Conservation (phyloP, 306 rosid species). For the Betula pendula region DNA sequence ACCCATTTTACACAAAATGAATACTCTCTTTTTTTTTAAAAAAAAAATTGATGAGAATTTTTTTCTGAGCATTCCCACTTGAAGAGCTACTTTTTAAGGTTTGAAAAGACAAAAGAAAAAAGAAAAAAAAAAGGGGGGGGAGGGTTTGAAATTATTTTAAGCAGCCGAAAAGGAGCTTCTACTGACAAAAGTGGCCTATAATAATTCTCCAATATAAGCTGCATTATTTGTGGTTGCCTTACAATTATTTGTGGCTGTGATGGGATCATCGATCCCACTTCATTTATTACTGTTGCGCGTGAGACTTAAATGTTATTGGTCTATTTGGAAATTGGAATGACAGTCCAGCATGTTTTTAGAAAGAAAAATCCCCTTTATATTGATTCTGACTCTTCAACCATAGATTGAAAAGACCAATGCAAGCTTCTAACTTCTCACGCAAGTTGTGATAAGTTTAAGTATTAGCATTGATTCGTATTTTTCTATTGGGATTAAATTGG, state of each 20-base stretch:
- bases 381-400: background rate
- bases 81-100: background rate
- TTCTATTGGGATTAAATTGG: too few relatives aligned
- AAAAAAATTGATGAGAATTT: too few relatives aligned
- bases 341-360: background rate
- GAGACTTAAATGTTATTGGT: background rate
- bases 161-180: background rate
- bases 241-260: background rate
- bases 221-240: slow-evolving; percentile 6
- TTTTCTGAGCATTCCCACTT: too few relatives aligned
- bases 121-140: too few relatives aligned
- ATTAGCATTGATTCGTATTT: too few relatives aligned
- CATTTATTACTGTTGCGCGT: background rate
- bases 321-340: background rate
- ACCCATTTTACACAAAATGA: too few relatives aligned
- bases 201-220: background rate
- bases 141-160: background rate
- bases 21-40: too few relatives aligned
- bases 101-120: too few relatives aligned
- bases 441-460: background rate
- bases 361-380: background rate
- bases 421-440: background rate
- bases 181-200: background rate
- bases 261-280: background rate
- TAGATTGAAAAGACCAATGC: too few relatives aligned